A percentile compares a stretch with the other conserved stretches of the same genome.
Conservation (phyloP, 169 alveolate species). For the Amoebophrya sp. region DNA sequence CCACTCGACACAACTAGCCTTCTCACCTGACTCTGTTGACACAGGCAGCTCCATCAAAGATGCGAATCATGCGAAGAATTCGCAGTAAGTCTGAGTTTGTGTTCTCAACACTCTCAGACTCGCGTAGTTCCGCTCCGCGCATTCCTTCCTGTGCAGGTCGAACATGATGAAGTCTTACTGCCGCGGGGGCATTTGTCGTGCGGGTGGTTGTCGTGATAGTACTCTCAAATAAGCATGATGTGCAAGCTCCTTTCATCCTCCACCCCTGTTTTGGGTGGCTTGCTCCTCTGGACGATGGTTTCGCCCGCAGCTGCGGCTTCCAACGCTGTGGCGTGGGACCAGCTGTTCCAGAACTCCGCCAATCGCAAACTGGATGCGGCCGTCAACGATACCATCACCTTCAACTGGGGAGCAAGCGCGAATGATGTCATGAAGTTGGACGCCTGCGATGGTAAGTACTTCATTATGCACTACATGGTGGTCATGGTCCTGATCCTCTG, state of each 20-base stretch:
- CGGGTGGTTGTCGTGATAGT: no score
- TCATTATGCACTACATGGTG: not conserved
- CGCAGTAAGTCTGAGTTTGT: no score
- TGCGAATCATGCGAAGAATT: no score
- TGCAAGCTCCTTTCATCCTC: not conserved
- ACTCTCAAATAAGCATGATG: not conserved
- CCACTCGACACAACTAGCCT: no score
- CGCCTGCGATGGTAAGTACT: not conserved
- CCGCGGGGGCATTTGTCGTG: no score
- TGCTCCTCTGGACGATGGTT: not conserved
- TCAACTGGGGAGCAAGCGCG: not conserved
- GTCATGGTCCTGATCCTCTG: no score
- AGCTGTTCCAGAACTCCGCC: not conserved
- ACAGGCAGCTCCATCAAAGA: no score
- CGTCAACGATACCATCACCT: not conserved
- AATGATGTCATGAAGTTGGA: not conserved
- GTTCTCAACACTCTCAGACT: no score
- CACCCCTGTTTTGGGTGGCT: not conserved
- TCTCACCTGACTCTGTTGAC: no score
- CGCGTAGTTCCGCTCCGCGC: no score
- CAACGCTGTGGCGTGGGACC: not conserved
- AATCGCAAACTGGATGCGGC: not conserved
- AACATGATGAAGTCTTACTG: no score
- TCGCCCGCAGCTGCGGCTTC: not conserved
- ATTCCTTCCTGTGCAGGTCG: no score